A percentile compares a stretch with the other conserved stretches of the same genome.
Evolutionary conservation across 768 basidiomycete species (phyloP).

Genomic region (Kwoniella mangroviensis): DNA sequence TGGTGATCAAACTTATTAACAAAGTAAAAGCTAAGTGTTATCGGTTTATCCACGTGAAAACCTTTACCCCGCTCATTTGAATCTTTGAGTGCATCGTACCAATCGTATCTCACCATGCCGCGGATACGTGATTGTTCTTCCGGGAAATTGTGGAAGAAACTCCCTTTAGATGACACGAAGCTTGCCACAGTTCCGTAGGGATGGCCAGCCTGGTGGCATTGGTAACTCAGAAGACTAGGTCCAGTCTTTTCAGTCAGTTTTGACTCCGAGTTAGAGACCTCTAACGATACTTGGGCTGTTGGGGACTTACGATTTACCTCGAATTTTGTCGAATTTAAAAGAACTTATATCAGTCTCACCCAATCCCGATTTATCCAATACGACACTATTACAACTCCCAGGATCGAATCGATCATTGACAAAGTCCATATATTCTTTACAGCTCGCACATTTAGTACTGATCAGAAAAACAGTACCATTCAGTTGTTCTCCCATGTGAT

Average conservation of each 20-base stretch:
- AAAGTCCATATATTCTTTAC: not conserved
- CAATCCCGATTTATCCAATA: not conserved
- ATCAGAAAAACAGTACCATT: not conserved
- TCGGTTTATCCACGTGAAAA: not conserved
- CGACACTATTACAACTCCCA: not conserved
- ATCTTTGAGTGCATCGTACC: not conserved
- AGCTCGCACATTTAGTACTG: not conserved
- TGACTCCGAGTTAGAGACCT: too few species aligned
- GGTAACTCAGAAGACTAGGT: not conserved
- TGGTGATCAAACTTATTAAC: not conserved
- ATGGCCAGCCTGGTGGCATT: not conserved
- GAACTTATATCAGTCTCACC: not conserved
- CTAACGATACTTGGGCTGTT: not conserved
- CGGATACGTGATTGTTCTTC: not conserved
- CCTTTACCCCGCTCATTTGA: not conserved
- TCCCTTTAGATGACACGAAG: not conserved
- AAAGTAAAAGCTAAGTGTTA: not conserved
- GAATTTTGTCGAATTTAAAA: not conserved
- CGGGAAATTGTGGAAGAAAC: not conserved
- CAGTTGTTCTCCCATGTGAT: not conserved
- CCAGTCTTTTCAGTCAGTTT: too few species aligned
- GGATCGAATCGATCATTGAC: not conserved
- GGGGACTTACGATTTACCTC: not conserved
- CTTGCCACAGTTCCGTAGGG: not conserved
- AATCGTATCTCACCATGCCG: not conserved